Base-by-base conservation (phyloP, 1,139 yeast genomes). In the Candida sanyaensis region DNA sequence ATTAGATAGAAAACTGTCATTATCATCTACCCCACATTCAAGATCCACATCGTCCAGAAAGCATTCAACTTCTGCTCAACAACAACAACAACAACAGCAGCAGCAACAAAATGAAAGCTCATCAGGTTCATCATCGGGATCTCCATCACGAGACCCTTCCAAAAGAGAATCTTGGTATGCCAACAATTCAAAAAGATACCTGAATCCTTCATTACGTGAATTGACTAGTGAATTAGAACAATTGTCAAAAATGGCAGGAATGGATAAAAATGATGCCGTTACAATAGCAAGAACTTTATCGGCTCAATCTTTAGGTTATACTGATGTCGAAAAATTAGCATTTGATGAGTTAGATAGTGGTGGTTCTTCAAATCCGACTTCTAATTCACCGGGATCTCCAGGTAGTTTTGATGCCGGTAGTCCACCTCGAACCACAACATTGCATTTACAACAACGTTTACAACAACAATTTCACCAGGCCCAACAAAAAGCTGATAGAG, bases 271-370 rank as follows among this genome's bases (percentile, higher is more conserved):
- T 26, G 92, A 87, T 65, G 90, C 93, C 0, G 84, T 84, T 2
- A 83, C 92, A 0, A 68, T 87, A 44, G 93, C 93, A 0, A 72
- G 92, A 58, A 83, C 91, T 0, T 71, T 87, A 48, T 81, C 87
- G 1, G 76, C 85, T 1, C 74, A 81, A 1, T 77, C 87, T 0
- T 66, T 82, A 37, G 86, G 86, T 2, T 77, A 79, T 48, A 78
- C 83, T 2, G 79, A 76, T 45, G 75, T 77, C 4, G 84, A 80
- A 57, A 71, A 64, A 52, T 64, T 70, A 44, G 82, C 80, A 11
- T 68, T 75, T 52, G 77, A 71, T 53, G 78, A 71, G 50, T 50
- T 74, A 33, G 49, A 47, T 21, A 37, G 45, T 29, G 33, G 50
- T 29, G 33, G 50, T 3, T 45, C 49, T 4, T 31, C 44, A 13